A percentile compares a stretch with the other conserved stretches of the same genome.
Conservation (phyloP, 345 rosid species). For the Stellera chamaejasme region DNA sequence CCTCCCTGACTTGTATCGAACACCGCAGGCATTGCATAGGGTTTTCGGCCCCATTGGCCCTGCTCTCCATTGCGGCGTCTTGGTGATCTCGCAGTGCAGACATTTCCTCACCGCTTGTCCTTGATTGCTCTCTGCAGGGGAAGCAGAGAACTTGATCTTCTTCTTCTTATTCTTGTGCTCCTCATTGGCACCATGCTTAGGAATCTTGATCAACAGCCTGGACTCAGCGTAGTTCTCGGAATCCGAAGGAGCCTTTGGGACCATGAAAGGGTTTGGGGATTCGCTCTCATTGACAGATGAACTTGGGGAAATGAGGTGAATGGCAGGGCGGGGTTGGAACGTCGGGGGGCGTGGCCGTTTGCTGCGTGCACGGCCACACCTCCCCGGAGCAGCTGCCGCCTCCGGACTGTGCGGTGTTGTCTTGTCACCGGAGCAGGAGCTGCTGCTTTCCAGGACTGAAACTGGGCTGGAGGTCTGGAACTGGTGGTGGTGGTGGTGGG, state of each 20-base stretch:
- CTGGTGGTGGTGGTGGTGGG: slow-evolving; percentile 27
- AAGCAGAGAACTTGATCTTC: slow-evolving; percentile 51
- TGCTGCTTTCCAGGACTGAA: slow-evolving; percentile 91
- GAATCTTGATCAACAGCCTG: slow-evolving; percentile 54
- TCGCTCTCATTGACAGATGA: slow-evolving; percentile 27
- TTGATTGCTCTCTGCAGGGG: slow-evolving; percentile 24
- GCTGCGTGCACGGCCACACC: slow-evolving; percentile 79
- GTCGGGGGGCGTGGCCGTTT: slow-evolving; percentile 86
- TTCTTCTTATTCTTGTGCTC: slow-evolving; percentile 76
- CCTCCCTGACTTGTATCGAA: slow-evolving; percentile 88
- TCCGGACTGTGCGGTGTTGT: slow-evolving; percentile 31
- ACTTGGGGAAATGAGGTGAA: slow-evolving; percentile 39
- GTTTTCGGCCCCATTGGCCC: slow-evolving; percentile 99
- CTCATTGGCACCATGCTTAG: slow-evolving; percentile 32
- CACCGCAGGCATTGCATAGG: slow-evolving; percentile 97
- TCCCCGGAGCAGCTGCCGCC: slow-evolving; percentile 27
- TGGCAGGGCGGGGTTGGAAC: slow-evolving; percentile 42
- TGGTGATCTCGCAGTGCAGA: slow-evolving; percentile 89
- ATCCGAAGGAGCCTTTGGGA: slow-evolving; percentile 32
- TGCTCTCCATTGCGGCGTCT: slow-evolving; percentile 98
- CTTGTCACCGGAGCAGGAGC: slow-evolving; percentile 61
- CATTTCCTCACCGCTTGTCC: slow-evolving; percentile 65
- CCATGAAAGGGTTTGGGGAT: slow-evolving; percentile 7
- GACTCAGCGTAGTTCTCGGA: slow-evolving; percentile 56
- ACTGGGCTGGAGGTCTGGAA: slow-evolving; percentile 77